phyloP scores from a whole-genome alignment of 768 basidiomycete genomes.

The Suillus fuscotomentosus region DNA sequence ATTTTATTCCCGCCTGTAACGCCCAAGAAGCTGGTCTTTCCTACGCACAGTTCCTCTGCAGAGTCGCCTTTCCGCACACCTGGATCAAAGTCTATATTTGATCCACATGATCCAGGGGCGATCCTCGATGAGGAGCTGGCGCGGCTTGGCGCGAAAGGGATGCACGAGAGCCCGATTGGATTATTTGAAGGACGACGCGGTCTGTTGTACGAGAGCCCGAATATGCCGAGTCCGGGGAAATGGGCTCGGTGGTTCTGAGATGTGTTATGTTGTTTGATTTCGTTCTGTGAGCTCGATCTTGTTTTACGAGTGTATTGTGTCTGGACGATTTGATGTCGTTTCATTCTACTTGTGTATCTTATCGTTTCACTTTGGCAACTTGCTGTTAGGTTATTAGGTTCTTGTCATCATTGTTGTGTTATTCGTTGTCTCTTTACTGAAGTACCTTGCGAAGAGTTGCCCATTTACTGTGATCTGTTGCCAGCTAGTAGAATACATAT shows the following conservation, averaged over 20 bases:
- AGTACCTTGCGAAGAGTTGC: background rate
- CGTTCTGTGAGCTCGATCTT: background rate
- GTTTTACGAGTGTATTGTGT: background rate
- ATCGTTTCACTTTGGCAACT: background rate
- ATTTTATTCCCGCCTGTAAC: slow-evolving; percentile 38
- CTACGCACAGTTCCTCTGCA: slow-evolving; percentile 20
- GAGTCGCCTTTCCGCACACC: slow-evolving; percentile 53
- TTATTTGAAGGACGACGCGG: slow-evolving; percentile 60
- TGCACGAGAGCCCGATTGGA: slow-evolving; percentile 63
- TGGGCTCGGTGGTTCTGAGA: slow-evolving; percentile 51
- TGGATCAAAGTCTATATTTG: slow-evolving; percentile 46
- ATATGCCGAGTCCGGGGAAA: slow-evolving; percentile 52
- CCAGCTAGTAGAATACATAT: background rate
- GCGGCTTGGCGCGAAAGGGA: slow-evolving; percentile 41
- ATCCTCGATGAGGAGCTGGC: slow-evolving; percentile 74
- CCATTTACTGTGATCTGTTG: background rate
- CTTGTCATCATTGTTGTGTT: background rate
- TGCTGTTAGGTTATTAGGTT: background rate
- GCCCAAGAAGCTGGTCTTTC: slow-evolving; percentile 42
- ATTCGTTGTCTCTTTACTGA: background rate
- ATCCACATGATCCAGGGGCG: slow-evolving; percentile 69
- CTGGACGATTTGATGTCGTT: background rate
- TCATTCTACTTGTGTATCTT: slow-evolving; percentile 1
- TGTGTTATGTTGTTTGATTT: background rate
- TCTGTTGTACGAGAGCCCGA: slow-evolving; percentile 76